Evolutionary conservation across 1,139 yeast species (phyloP).

Genomic region (Geotrichum histeridarum): DNA sequence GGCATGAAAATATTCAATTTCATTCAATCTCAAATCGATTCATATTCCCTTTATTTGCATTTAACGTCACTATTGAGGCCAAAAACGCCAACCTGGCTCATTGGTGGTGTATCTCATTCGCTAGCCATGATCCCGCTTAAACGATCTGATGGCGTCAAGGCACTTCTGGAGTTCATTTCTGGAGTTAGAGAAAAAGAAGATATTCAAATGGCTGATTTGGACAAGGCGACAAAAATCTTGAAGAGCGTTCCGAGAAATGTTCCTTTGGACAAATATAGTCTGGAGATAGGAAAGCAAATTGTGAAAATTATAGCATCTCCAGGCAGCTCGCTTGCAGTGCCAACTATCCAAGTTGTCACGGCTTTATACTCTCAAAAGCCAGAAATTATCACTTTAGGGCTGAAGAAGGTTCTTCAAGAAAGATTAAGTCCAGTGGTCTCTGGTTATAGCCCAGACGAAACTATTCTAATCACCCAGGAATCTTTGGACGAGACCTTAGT

Average conservation of each 20-base stretch:
- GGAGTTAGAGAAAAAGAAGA: conserved; percentile 74
- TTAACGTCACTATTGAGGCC: conserved; percentile 32
- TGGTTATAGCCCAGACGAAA: background rate
- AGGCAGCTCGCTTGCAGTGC: conserved; percentile 41
- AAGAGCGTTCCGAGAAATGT: conserved; percentile 55
- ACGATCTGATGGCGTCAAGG: conserved; percentile 63
- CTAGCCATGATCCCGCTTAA: conserved; percentile 52
- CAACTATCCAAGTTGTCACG: conserved; percentile 53
- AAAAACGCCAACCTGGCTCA: conserved; percentile 33
- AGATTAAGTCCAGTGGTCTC: conserved; percentile 19
- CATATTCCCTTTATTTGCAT: conserved; percentile 32
- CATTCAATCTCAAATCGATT: conserved; percentile 30
- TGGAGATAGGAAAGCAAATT: conserved; percentile 54
- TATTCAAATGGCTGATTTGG: conserved; percentile 54
- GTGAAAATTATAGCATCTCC: conserved; percentile 49
- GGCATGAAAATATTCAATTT: conserved; percentile 15
- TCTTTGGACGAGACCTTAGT: conserved; percentile 59
- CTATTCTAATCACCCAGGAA: conserved; percentile 42
- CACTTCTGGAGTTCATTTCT: conserved; percentile 68
- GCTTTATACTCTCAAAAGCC: conserved; percentile 51
- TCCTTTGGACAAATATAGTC: conserved; percentile 48
- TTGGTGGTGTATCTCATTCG: conserved; percentile 38
- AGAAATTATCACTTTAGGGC: conserved; percentile 54
- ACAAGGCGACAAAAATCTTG: conserved; percentile 58
- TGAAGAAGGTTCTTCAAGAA: conserved; percentile 36